A percentile compares a stretch with the other conserved stretches of the same genome.
Conservation (phyloP, 441 rosid genomes). For the Rhodomyrtus psidioides region DNA sequence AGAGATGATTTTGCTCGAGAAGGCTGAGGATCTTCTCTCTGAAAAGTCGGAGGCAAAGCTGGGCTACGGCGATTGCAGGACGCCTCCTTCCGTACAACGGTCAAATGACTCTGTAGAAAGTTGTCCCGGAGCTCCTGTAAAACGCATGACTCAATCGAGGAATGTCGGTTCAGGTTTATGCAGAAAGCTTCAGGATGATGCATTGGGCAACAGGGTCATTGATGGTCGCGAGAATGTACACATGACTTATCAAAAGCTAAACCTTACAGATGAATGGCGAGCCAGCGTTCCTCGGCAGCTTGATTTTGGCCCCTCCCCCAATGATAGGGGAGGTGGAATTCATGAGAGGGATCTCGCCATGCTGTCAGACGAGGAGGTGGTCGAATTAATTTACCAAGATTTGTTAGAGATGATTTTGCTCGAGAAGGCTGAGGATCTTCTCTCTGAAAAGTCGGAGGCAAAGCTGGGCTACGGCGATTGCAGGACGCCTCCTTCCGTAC, state of each 20-base stretch:
- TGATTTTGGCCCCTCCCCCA: background rate
- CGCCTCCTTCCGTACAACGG: background rate
- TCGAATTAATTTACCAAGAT: background rate
- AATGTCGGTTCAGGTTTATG: conserved; percentile 4
- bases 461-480: background rate
- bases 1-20: too few relatives aligned
- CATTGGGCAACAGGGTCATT: background rate
- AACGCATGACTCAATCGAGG: background rate
- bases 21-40: background rate
- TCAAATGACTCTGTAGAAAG: background rate
- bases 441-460: background rate
- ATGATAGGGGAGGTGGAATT: background rate
- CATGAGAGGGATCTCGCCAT: background rate
- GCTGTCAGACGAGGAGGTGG: background rate
- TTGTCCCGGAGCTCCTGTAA: background rate
- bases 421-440: background rate
- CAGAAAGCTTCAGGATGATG: conserved; percentile 27
- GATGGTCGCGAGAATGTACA: background rate
- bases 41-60: background rate
- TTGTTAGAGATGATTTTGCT: background rate
- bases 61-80: background rate
- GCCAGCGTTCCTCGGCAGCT: background rate
- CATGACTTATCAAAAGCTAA: background rate
- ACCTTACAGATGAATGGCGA: background rate
- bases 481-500: background rate